These are phyloP conservation scores for Fomitopsis serialis DNA, from an alignment of 768 basidiomycete genomes.

Conservation along the genomic window DNA sequence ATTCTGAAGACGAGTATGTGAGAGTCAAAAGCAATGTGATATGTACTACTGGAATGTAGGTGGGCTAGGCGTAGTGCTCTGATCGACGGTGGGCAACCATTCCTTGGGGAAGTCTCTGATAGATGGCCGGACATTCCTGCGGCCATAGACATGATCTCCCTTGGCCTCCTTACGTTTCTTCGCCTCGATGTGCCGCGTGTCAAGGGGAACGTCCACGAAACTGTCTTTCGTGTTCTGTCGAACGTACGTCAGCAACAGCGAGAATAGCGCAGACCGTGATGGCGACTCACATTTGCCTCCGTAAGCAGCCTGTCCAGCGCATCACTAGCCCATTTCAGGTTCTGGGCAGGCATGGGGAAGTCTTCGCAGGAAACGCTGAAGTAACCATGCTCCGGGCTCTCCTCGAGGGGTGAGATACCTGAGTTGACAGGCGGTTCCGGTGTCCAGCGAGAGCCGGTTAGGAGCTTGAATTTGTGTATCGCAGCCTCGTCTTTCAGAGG, in stretches of 20 bases:
- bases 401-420: slow-evolving; percentile 44
- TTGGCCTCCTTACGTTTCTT: slow-evolving; percentile 67
- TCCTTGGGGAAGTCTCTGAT: slow-evolving; percentile 79
- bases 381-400: slow-evolving; percentile 63
- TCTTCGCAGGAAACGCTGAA: slow-evolving; percentile 90
- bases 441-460: slow-evolving; percentile 88
- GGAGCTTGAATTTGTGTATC: slow-evolving; percentile 78
- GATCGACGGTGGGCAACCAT: slow-evolving; percentile 56
- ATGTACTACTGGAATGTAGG: no score
- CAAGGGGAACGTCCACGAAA: slow-evolving; percentile 70
- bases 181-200: slow-evolving; percentile 73
- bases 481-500: slow-evolving; percentile 61
- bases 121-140: slow-evolving; percentile 51
- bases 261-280: background rate
- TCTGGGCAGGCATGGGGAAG: slow-evolving; percentile 78
- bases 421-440: slow-evolving; percentile 65
- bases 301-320: slow-evolving; percentile 68
- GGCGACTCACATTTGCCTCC: slow-evolving; percentile 76
- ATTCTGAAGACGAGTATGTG: no score
- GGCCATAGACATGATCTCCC: slow-evolving; percentile 57
- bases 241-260: background rate
- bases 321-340: slow-evolving; percentile 93
- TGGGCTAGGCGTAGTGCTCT: background rate
- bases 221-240: slow-evolving; percentile 36
- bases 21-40: no score